Evolutionary conservation across 1,284 basidiomycete genomes (phyloP).

Genomic region (Moesziomyces sp.): DNA sequence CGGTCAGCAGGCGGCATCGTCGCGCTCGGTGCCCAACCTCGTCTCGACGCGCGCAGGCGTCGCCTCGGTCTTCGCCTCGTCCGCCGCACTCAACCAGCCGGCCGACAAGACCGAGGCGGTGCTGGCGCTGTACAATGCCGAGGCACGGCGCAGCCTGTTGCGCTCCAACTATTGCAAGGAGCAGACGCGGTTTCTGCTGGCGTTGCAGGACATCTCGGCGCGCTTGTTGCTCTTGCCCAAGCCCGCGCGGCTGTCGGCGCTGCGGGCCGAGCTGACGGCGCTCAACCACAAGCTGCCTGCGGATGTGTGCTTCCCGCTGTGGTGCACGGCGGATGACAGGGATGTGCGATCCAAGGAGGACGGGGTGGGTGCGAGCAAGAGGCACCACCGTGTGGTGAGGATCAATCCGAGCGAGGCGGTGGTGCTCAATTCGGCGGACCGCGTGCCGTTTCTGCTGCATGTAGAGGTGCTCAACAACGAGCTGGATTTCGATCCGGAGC

Average conservation of each 20-base stretch:
- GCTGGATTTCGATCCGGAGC: conserved; percentile 90
- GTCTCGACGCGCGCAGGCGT: conserved; percentile 72
- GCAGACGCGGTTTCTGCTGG: conserved; percentile 89
- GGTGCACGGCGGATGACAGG: conserved; percentile 74
- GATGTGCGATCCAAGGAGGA: conserved; percentile 15
- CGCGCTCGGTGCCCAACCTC: conserved; percentile 49
- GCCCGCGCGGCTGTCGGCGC: conserved; percentile 90
- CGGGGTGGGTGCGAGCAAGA: conserved; percentile 51
- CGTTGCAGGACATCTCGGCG: conserved; percentile 92
- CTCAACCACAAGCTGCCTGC: conserved; percentile 91
- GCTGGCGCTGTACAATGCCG: conserved; percentile 51
- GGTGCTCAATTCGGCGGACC: conserved; percentile 96
- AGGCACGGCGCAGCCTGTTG: conserved; percentile 52
- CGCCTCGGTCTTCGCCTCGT: conserved; percentile 67
- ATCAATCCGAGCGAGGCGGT: conserved; percentile 98
- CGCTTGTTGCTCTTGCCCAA: conserved; percentile 90
- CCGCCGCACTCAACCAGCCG: conserved; percentile 71
- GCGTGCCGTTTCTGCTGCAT: conserved; percentile 91
- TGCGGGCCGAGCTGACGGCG: conserved; percentile 93
- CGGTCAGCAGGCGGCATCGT: conserved; percentile 28
- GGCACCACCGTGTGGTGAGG: conserved; percentile 92
- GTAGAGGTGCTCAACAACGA: conserved; percentile 92
- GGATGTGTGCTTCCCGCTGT: conserved; percentile 95
- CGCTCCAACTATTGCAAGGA: conserved; percentile 78
- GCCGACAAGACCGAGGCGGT: conserved; percentile 48